A percentile compares a stretch with the other conserved stretches of the same genome.
Evolutionary conservation across 192 early-diverging fungal species (phyloP).

Genomic region (Backusella tuberculispora): DNA sequence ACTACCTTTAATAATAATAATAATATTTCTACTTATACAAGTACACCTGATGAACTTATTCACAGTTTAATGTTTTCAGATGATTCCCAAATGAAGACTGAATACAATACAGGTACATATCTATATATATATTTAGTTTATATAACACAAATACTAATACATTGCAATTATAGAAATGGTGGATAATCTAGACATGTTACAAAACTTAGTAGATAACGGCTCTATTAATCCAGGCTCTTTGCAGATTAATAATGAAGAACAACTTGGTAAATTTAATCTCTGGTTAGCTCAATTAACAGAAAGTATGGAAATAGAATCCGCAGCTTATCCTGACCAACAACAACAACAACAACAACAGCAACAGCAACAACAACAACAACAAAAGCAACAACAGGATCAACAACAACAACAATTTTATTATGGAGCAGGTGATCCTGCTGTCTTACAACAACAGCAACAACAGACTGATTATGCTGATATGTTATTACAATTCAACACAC

Average conservation of each 20-base stretch:
- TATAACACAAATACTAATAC: background rate
- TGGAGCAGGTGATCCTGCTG: too few species aligned
- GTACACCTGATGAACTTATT: background rate
- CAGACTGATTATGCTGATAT: constrained; percentile 13
- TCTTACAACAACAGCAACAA: background rate
- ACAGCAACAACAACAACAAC: background rate
- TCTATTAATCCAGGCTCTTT: constrained; percentile 2
- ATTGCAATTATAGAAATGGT: constrained; percentile 17
- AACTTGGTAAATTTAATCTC: constrained; percentile 21
- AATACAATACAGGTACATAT: constrained; percentile 30
- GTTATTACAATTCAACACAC: constrained; percentile 10
- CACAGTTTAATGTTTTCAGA: constrained; percentile 14
- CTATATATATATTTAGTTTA: background rate
- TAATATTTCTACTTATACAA: background rate
- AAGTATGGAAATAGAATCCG: constrained; percentile 5
- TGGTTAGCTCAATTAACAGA: constrained; percentile 32
- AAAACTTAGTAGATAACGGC: constrained; percentile 24
- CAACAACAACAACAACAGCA: background rate
- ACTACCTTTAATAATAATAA: background rate
- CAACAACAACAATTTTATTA: background rate
- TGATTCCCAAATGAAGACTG: constrained; percentile 20
- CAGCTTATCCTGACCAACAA: background rate
- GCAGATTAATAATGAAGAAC: constrained; percentile 26
- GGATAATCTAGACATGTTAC: constrained; percentile 24
- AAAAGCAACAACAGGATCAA: background rate